Conservation (phyloP, 2,329 filamentous ascomycete genomes). For the Diaporthe batatas region DNA sequence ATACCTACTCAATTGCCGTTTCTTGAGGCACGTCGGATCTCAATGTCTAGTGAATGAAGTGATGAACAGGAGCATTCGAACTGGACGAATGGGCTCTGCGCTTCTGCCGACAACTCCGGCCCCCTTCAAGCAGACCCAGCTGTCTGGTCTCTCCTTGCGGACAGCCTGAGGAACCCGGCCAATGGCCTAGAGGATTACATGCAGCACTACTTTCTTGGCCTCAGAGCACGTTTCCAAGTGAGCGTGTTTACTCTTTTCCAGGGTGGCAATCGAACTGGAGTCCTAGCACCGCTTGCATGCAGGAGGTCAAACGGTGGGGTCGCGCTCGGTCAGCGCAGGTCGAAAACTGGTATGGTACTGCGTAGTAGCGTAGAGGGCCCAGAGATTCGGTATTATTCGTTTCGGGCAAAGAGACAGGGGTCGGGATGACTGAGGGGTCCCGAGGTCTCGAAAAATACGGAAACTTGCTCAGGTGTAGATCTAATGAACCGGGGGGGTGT, state of each 20-base stretch:
- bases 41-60: background rate
- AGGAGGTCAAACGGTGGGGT: conserved; percentile 16
- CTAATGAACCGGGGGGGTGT: background rate
- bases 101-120: no score
- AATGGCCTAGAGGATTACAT: background rate
- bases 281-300: background rate
- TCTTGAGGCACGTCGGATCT: background rate
- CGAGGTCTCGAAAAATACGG: conserved; percentile 7
- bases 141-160: background rate
- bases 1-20: background rate
- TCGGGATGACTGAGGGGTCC: background rate
- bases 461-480: conserved; percentile 33
- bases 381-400: conserved; percentile 11
- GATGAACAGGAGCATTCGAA: background rate
- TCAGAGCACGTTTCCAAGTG: background rate
- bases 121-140: background rate
- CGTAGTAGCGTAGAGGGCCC: background rate
- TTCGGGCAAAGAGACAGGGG: background rate
- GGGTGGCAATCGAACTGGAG: conserved; percentile 16
- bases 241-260: background rate
- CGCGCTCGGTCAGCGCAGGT: background rate
- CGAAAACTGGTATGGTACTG: background rate
- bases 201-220: background rate
- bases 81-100: no score
- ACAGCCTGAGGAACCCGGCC: background rate